Evolutionary conservation across 2,329 filamentous ascomycete species (phyloP), one percentile per base, ranked within the genome.

Genomic region (Nemania sp.): DNA sequence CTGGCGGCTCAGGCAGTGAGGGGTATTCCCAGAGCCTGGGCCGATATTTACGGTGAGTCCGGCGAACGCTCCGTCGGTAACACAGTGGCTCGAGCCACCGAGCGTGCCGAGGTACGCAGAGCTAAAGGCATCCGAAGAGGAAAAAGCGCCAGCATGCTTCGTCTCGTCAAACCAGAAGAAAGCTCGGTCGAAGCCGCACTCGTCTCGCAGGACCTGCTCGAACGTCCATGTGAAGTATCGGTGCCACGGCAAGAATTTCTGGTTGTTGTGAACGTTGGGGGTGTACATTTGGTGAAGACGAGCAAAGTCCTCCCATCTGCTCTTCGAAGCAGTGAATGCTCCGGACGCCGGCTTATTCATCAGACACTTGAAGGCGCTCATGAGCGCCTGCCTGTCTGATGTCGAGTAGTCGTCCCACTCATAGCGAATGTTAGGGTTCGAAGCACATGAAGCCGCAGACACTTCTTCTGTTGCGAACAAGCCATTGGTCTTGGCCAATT

Each of bases 151-250:
- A 0, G 69, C 22, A 27, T 71, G 69, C 62, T 71, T 71, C 38
- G 67, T 70, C 64, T 71, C 69, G 47, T 71, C 69, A 20, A 69
- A 71, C 69, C 69, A 71, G 26, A 68, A 63, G 24, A 71, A 65
- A 26, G 69, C 64, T n/a, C 61, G 53, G 54, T 62, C 22, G n/a
- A 70, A 71, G 10, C 59, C 58, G 22, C 69, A 71, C 24, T 70
- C 69, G 20, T 54, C 58, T 24, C 69, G 69, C 67, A 71, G 18
- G 22, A 62, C 69, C 27, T 71, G 67, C 38, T 71, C 69, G 15
- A 71, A 71, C 15, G 35, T 41, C 61, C 62, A 70, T 0, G 66
- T 26, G 10, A 71, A 68, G 22, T 71, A 71, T 20, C 69, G 67
- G 45, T 71, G 69, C 67, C 67, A 71, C 1, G 64, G 67, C 24